These are phyloP conservation scores for Trametes cubensis DNA, from an alignment of 768 basidiomycete genomes.

Conservation along the genomic window DNA sequence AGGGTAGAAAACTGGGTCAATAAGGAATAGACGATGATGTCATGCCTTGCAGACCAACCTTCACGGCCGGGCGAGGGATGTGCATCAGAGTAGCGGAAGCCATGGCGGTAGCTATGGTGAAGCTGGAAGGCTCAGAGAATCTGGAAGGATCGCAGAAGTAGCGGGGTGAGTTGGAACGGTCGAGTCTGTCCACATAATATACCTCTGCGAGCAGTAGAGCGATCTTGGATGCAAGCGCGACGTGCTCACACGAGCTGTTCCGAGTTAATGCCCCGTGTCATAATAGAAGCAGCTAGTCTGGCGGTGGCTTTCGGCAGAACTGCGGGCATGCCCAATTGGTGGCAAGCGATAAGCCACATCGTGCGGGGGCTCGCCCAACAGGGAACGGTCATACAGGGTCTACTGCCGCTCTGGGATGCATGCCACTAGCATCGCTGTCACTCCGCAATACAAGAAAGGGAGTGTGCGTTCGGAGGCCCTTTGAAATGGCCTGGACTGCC, in stretches of 20 bases:
- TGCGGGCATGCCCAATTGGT: constrained; percentile 20
- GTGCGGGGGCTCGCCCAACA: neutral
- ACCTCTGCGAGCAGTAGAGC: constrained; percentile 15
- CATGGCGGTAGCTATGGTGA: constrained; percentile 9
- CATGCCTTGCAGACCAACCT: constrained; percentile 17
- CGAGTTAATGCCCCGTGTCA: constrained; percentile 24
- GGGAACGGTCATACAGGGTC: neutral
- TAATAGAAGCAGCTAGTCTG: constrained; percentile 21
- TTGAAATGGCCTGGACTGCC: no score
- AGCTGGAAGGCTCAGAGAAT: neutral
- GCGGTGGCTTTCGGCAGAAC: constrained; percentile 29
- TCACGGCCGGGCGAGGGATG: constrained; percentile 20
- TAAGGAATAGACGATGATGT: constrained; percentile 4
- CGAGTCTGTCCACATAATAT: constrained; percentile 18
- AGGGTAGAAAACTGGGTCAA: neutral
- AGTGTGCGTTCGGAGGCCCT: neutral
- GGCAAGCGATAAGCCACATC: constrained; percentile 23
- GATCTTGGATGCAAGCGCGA: constrained; percentile 21
- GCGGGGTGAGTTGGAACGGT: constrained; percentile 10
- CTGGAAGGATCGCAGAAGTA: constrained; percentile 4
- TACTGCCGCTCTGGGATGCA: neutral
- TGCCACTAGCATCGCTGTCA: constrained; percentile 7
- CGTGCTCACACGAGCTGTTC: constrained; percentile 28
- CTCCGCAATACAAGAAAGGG: neutral
- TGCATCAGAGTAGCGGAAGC: constrained; percentile 11